phyloP scores from a whole-genome alignment of 371 early-diverging fungal genomes.

The Dinochytrium kinnereticum region DNA sequence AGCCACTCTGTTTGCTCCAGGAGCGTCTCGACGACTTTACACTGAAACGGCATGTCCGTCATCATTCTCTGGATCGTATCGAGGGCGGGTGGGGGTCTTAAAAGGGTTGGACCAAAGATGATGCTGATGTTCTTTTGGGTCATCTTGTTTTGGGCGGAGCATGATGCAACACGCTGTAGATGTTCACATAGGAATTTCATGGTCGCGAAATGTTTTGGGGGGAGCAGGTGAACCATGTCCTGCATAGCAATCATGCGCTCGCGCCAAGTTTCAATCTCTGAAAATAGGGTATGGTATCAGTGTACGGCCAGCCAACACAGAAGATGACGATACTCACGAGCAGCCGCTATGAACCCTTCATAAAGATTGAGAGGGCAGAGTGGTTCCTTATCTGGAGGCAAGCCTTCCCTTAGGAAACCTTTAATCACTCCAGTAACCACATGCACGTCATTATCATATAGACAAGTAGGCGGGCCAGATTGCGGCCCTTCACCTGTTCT shows the following conservation, averaged over 20 bases:
- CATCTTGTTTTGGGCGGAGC: conserved; percentile 49
- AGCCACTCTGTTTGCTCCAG: conserved; percentile 57
- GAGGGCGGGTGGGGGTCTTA: conserved; percentile 40
- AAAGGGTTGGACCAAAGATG: conserved; percentile 52
- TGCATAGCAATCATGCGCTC: conserved; percentile 51
- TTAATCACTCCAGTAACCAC: conserved; percentile 55
- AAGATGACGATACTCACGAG: conserved; percentile 37
- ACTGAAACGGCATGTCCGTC: conserved; percentile 49
- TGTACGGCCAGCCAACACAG: no score
- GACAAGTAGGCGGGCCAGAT: conserved; percentile 10
- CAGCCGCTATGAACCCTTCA: conserved; percentile 47
- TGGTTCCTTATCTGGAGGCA: conserved; percentile 45
- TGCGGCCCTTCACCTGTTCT: not conserved
- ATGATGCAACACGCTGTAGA: conserved; percentile 39
- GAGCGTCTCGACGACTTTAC: conserved; percentile 47
- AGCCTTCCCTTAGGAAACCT: conserved; percentile 45
- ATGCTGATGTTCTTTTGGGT: conserved; percentile 50
- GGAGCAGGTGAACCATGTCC: conserved; percentile 53
- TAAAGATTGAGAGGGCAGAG: conserved; percentile 47
- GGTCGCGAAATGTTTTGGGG: conserved; percentile 43
- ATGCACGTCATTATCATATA: conserved; percentile 59
- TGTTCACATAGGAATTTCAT: conserved; percentile 51
- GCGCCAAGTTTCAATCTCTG: conserved; percentile 49
- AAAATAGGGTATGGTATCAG: not conserved
- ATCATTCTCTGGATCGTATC: conserved; percentile 41